Base-by-base conservation (phyloP, 1,284 basidiomycete species). In the Lentinula novae-zelandiae region DNA sequence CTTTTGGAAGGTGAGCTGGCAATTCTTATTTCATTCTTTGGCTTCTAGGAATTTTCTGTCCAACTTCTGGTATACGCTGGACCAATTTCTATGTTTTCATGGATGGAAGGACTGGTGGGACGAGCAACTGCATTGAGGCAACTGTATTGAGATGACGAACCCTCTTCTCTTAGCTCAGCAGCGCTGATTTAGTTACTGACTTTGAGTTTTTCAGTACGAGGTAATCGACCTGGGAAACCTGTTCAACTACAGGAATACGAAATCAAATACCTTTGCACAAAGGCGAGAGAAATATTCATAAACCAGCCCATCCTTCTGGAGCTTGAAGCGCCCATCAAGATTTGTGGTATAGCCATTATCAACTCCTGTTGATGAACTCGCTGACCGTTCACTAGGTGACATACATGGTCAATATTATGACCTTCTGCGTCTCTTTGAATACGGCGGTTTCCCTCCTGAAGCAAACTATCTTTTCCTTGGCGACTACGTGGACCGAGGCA, bases 401-500 rank as follows among this genome's bases (percentile, higher is more conserved):
- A 96, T 96, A 66, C 95, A 96, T 69, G 94, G 94, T 60, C 94
- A 96, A 80, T 96, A 96, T 76, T 96, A 96, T 75, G 94, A 96
- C 78, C 83, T 96, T 60, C 82, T 96, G 67, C 90, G 94, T 68
- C 84, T 96, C 64, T 96, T 96, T 75, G 95, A 96, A 74, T 96
- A 96, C 71, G 93, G 94, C 62, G 94, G 94, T 53, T 96, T 96
- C 76, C 94, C 95, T 39, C 95, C 95, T 78, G 93, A 95, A 84
- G 92, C 94, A 63, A 96, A 96, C 76, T 96, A 96, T 77, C 88
- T 95, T 69, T 96, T 96, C 83, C 85, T 96, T 54, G 94, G 94
- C 64, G 94, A 96, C 77, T 96, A 96, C 72, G 95, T 96, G 69
- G 95, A 96, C 78, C 87, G 94, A 75, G 94, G 95, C 69, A 96